phyloP scores from a whole-genome alignment of 139 green algal species.

The Volvox reticuliferus region DNA sequence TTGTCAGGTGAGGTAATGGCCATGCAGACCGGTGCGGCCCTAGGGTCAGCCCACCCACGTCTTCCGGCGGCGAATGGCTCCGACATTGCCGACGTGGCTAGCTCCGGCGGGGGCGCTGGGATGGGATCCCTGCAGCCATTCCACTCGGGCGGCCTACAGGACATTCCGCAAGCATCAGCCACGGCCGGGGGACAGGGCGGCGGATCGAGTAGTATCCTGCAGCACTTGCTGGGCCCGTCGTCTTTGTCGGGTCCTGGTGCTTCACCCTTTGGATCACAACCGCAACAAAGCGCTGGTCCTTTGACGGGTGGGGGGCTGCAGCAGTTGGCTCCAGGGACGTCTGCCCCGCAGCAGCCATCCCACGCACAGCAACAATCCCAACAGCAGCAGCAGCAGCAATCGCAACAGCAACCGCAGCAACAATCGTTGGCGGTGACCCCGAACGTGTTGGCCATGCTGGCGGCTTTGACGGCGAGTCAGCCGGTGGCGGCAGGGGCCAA shows the following conservation, averaged over 20 bases:
- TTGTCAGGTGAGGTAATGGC: too few species aligned
- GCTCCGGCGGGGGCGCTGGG: neutral
- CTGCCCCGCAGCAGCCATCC: neutral
- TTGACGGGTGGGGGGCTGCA: neutral
- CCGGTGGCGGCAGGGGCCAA: neutral
- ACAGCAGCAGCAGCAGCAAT: neutral
- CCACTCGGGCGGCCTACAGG: neutral
- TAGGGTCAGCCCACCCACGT: neutral
- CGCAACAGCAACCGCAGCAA: neutral
- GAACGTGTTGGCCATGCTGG: slow-evolving; percentile 16
- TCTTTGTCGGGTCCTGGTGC: neutral
- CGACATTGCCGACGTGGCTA: neutral
- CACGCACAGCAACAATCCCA: neutral
- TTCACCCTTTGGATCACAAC: neutral
- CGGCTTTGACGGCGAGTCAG: slow-evolving; percentile 6
- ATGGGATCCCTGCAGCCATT: neutral
- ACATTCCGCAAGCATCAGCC: neutral
- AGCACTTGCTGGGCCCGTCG: neutral
- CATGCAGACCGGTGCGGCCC: too few species aligned
- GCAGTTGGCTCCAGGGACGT: neutral
- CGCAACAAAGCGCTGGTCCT: too few species aligned
- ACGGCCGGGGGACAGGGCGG: neutral
- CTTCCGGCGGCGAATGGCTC: neutral
- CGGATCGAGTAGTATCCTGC: neutral
- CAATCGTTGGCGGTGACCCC: neutral